These are phyloP conservation scores for Daldinia bambusicola DNA, from an alignment of 495 filamentous ascomycete genomes.

Conservation along the genomic window DNA sequence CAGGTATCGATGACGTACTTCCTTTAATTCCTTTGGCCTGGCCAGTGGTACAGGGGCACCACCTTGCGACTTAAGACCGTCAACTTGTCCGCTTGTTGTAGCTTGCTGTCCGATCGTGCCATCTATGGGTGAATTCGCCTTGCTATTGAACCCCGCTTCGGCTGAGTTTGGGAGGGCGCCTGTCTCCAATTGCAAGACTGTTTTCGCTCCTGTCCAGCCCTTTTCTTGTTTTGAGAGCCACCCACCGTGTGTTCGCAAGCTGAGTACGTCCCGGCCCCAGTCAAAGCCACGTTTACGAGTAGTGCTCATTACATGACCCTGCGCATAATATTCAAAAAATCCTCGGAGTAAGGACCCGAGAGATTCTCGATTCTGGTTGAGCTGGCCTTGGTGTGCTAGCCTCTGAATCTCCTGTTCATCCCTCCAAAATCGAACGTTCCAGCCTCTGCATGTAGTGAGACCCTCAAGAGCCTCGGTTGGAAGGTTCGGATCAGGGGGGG, in stretches of 20 bases:
- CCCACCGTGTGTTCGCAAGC: slow-evolving; percentile 74
- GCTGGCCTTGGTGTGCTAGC: slow-evolving; percentile 58
- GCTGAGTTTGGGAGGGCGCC: slow-evolving; percentile 21
- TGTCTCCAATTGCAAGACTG: slow-evolving; percentile 52
- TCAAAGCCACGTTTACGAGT: slow-evolving; percentile 63
- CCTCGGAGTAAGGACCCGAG: slow-evolving; percentile 73
- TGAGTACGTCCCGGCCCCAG: slow-evolving; percentile 77
- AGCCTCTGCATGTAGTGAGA: slow-evolving; percentile 62
- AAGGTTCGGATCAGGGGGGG: slow-evolving; percentile 54
- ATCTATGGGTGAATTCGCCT: slow-evolving; percentile 19
- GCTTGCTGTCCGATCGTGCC: slow-evolving; percentile 13
- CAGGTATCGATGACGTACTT: slow-evolving; percentile 79
- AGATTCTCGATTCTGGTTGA: slow-evolving; percentile 69
- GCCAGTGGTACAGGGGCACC: not conserved
- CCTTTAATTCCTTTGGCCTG: slow-evolving; percentile 59
- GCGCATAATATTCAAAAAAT: slow-evolving; percentile 85
- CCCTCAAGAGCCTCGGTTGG: slow-evolving; percentile 54
- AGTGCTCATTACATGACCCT: slow-evolving; percentile 56
- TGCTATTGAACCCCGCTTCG: slow-evolving; percentile 32
- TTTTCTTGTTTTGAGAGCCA: slow-evolving; percentile 75
- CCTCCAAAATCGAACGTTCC: slow-evolving; percentile 73
- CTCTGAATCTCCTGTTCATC: slow-evolving; percentile 69
- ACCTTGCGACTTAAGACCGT: slow-evolving; percentile 13
- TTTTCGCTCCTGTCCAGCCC: slow-evolving; percentile 79
- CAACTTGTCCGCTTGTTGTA: slow-evolving; percentile 6